Percentiles rank a stretch among this genome's conserved stretches.
These are phyloP conservation scores for Hibiscus mutabilis DNA, from an alignment of 345 rosid species.

Conservation along the genomic window DNA sequence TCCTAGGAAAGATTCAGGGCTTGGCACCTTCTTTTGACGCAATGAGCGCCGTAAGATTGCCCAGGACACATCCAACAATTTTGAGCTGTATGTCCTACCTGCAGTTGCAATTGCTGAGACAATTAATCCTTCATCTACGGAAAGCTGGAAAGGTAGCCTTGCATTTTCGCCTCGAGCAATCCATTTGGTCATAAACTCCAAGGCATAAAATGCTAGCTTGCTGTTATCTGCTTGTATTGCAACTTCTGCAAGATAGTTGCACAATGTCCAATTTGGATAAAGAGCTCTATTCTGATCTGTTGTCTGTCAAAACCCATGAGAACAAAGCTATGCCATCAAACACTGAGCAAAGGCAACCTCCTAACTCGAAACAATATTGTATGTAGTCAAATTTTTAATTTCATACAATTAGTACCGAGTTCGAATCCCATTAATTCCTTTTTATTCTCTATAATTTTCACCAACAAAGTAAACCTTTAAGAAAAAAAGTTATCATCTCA, in stretches of 20 bases:
- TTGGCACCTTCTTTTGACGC: constrained; percentile 62
- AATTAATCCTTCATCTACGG: constrained; percentile 82
- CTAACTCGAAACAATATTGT: constrained; percentile 3
- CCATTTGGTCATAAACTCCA: constrained; percentile 84
- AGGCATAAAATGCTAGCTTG: constrained; percentile 62
- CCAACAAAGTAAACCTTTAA: too few relatives aligned
- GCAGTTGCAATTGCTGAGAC: constrained; percentile 82
- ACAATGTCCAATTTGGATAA: constrained; percentile 64
- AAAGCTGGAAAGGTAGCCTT: constrained; percentile 45
- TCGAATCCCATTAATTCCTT: too few relatives aligned
- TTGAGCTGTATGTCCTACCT: constrained; percentile 60
- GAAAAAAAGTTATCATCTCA: too few relatives aligned
- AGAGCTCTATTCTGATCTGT: constrained; percentile 79
- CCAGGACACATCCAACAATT: constrained; percentile 81
- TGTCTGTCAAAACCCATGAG: constrained; percentile 34
- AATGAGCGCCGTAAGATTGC: constrained; percentile 53
- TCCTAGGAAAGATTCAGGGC: constrained; percentile 61
- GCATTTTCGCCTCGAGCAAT: constrained; percentile 64
- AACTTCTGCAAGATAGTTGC: constrained; percentile 58
- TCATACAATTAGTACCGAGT: too few relatives aligned
- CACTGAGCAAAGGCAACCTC: neutral
- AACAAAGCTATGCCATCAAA: constrained; percentile 22
- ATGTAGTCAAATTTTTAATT: too few relatives aligned
- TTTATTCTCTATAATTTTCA: too few relatives aligned
- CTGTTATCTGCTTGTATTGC: constrained; percentile 70